Base-by-base conservation (phyloP, 1,284 basidiomycete genomes). In the Cutaneotrichosporon mucoides region DNA sequence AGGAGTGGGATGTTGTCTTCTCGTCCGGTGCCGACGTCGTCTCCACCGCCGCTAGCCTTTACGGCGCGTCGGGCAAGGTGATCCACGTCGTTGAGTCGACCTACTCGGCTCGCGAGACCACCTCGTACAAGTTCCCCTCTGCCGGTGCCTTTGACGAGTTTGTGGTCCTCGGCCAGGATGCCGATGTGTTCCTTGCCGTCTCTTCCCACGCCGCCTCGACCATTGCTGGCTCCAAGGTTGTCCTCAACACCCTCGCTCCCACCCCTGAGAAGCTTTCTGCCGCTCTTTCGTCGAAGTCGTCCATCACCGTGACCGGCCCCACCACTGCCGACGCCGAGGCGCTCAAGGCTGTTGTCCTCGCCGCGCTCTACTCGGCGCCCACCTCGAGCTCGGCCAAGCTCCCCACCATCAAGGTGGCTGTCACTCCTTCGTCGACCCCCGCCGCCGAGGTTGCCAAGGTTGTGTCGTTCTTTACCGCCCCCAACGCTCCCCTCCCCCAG, bases 11-110 rank as follows among this genome's bases (percentile, higher is more conserved):
- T n/a, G 82, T 95, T 52, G 77, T 93, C 49, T 82, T 93, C 62
- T 94, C 91, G 16, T 85, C 90, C 7, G 86, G 87, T 3, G 85
- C 90, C 65, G 88, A 92, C 73, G 82, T 88, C 8, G 82, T 87
- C 44, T 87, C 90, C 66, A 84, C 90, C 59, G 83, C 89, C 4
- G 62, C 73, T 35, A 68, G 66, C 56, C 63, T 76, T 54, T 76
- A 78, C 65, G 66, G 60, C 16, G 33, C 57, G 12, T 48, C 59
- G 16, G 69, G 66, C 53, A 72, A 71, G 62, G 65, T 73, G 53
- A 59, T 79, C 45, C 73, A 79, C 62, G 64, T 79, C 36, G 63
- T 79, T 56, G 77, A 79, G 59, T 71, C 73, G 41, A 76, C 76
- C 45, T 76, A 66, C 53, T 64, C 69, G 15, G 76, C 68, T 15